phyloP scores from a whole-genome alignment of 2,329 filamentous ascomycete species.

The Microcera coccophila region DNA sequence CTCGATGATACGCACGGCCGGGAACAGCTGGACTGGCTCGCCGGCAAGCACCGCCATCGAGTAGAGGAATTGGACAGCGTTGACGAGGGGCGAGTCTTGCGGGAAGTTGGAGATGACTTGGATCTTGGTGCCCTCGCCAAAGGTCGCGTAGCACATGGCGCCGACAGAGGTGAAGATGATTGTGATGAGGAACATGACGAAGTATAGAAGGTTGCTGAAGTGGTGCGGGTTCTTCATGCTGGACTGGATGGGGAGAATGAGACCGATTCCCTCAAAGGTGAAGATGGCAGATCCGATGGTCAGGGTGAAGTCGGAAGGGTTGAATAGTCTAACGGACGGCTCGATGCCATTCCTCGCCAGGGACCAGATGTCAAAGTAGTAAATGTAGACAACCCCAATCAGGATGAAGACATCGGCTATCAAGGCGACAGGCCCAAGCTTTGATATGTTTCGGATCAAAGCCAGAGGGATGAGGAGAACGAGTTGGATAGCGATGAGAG shows the following conservation, averaged over 20 bases:
- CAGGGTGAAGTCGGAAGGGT: conserved; percentile 63
- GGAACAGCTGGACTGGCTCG: conserved; percentile 71
- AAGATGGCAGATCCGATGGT: conserved; percentile 73
- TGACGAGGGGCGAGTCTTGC: conserved; percentile 66
- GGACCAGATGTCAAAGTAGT: conserved; percentile 61
- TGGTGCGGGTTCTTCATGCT: conserved; percentile 68
- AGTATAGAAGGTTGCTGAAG: conserved; percentile 61
- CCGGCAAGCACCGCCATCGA: conserved; percentile 69
- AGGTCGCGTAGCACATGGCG: conserved; percentile 69
- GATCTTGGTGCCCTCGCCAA: conserved; percentile 64
- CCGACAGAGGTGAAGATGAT: conserved; percentile 69
- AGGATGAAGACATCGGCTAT: conserved; percentile 70
- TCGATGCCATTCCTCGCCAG: conserved; percentile 55
- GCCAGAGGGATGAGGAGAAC: conserved; percentile 62
- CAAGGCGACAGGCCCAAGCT: conserved; percentile 64
- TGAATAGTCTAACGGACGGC: conserved; percentile 63
- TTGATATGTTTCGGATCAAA: conserved; percentile 71
- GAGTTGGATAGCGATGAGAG: conserved; percentile 64
- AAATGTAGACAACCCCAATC: conserved; percentile 68
- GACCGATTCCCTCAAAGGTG: conserved; percentile 73
- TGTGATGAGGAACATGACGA: conserved; percentile 71
- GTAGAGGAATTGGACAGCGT: conserved; percentile 71
- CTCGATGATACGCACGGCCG: conserved; percentile 68
- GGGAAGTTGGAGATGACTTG: conserved; percentile 76
- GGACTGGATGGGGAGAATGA: conserved; percentile 72